These are phyloP conservation scores for Capillidium heterosporum DNA, from an alignment of 371 early-diverging fungal genomes.

Conservation along the genomic window DNA sequence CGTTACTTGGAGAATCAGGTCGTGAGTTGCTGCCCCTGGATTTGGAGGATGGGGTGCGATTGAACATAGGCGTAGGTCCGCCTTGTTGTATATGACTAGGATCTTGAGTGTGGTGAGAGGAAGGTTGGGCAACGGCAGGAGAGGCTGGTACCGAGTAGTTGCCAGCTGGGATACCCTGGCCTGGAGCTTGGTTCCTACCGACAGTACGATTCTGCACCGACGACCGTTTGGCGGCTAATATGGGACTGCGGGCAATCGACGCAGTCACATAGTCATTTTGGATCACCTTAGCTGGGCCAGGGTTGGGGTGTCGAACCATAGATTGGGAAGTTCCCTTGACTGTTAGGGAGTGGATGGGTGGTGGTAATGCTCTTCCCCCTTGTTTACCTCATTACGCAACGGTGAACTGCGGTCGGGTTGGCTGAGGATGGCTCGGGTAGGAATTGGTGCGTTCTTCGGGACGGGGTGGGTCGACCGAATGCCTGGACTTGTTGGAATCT, in stretches of 20 bases:
- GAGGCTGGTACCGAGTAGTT: neutral
- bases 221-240: conserved; percentile 3
- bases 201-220: neutral
- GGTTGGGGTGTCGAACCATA: neutral
- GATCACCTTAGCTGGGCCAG: neutral
- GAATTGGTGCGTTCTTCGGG: neutral
- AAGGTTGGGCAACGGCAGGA: neutral
- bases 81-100: too few relatives aligned
- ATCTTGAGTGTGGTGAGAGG: neutral
- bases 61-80: too few relatives aligned
- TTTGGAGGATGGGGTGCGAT: too few relatives aligned
- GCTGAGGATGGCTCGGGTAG: neutral
- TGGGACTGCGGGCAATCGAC: conserved; percentile 4
- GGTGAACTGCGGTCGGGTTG: neutral
- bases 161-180: too few relatives aligned
- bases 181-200: neutral
- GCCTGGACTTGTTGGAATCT: too few relatives aligned
- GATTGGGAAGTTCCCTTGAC: neutral
- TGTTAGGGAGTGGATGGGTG: neutral
- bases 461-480: neutral
- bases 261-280: conserved; percentile 5
- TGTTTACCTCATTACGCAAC: conserved; percentile 1
- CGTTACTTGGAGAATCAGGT: too few relatives aligned
- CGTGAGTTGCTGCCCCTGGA: too few relatives aligned
- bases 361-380: neutral